Evolutionary conservation across 257 asterid genomes (phyloP), one percentile per base, ranked within the genome.

Genomic region (Knoxia roxburghii): DNA sequence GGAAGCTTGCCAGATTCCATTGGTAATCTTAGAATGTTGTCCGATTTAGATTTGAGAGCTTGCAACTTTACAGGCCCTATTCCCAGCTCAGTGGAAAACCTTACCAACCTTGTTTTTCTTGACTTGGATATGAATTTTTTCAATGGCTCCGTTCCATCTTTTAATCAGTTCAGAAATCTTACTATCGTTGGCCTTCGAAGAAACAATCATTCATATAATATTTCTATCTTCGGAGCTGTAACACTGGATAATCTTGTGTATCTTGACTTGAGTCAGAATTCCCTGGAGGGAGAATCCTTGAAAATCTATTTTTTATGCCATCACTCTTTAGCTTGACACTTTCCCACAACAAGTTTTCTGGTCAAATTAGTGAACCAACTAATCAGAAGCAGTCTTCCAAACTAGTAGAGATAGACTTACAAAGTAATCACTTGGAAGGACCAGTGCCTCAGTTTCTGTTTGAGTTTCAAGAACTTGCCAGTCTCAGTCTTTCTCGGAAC

Each of bases 1-100:
- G 91, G 96, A 23, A 61, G 63, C 48, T 40, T 89, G 20, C 75
- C 91, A 3, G 73, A 73, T 51, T 81, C 95, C 62, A 77, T 84
- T 27, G 84, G 87, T 37, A 77, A 40, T 43, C 85, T 84, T 9
- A 63, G 30, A 63, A 76, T 75, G 83, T 20, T 86, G 74, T 56
- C 83, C 12, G 52, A 17, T 37, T 5, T 89, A 54, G 82, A 76
- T 24, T 69, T 89, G 50, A 29, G 75, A 13, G 35, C 15, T n/a
- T 78, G 86, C 58, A 49, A 50, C 41, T 86, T 86, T 68, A 73
- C 83, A 0, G 88, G 96, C 13, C 41, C 72, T 2, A 76, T 89
- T 39, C 95, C 95, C 5, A 64, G 67, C 27, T 77, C 91, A n/a
- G 59, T 86, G 51, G 68, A 52, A 11, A 83, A 66, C 43, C 88